Evolutionary conservation across 225 moss, liverwort and hornwort genomes (phyloP), one percentile per base, ranked within the genome.

Genomic region (Straminergon stramineum): DNA sequence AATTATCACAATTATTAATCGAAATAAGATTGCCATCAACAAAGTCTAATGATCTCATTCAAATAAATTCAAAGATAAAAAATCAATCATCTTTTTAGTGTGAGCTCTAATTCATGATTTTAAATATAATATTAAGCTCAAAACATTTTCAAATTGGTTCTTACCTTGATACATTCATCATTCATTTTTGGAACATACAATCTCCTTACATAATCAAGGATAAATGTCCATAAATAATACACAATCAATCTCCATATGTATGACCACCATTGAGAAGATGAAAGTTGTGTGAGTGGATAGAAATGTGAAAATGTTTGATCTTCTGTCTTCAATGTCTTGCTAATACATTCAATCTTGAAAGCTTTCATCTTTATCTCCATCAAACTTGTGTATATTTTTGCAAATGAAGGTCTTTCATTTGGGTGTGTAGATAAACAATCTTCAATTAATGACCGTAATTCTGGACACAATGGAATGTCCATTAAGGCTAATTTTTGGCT

Each of bases 151-250:
- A 41, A 71, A 41, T 71, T 26, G 23, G 15, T 15, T 1, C 41
- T 15, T 15, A 71, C 71, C 41, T 41, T 5, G 8, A 71, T 71
- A 39, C 70, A 14, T 8, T 71, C 5, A 41, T 26, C 41, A 41
- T 41, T n/a, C 7, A 2, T 15, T 39, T 26, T 71, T 41, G 70
- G 8, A 41, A 3, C 1, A 3, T 0, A 39, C 1, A 24, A 24
- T 70, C 39, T 70, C 1, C 8, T 8, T 39, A 24, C 15, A 15
- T 24, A 70, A 8, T 24, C 24, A 39, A 8, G 5, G 0, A 5
- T 1, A 15, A 14, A 39, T 24, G 39, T 5, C 70, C 39, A 24
- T 39, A 70, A 24, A 39, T 3, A 39, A 24, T 14, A 39, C 8
- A 70, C 8, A 15, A 41, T 26, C 26, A 41, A 39, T 15, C 15